Evolutionary conservation across 768 basidiomycete genomes (phyloP).

Genomic region (Lentinus tigrinus): DNA sequence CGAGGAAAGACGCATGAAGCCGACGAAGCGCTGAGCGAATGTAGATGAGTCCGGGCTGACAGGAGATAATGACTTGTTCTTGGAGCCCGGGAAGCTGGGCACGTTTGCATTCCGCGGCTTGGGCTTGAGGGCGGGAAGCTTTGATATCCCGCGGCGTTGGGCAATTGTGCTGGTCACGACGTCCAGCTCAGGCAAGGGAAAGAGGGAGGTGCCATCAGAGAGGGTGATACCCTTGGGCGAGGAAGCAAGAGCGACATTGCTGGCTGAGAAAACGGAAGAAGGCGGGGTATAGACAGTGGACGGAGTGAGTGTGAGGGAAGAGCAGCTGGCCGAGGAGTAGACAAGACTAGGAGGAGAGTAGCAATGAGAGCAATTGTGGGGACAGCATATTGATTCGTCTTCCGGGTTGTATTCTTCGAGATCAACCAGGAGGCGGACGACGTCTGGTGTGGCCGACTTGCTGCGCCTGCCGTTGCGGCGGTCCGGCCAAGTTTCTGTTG

Average conservation of each 20-base stretch:
- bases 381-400: neutral
- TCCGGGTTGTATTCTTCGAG: neutral
- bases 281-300: neutral
- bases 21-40: slow-evolving; percentile 9
- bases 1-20: slow-evolving; percentile 5
- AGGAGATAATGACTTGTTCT: neutral
- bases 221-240: neutral
- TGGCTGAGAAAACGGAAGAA: neutral
- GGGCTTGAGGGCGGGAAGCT: neutral
- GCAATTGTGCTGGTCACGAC: neutral
- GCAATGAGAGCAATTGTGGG: slow-evolving; percentile 2
- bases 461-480: neutral
- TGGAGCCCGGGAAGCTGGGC: neutral
- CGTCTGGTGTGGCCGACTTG: neutral
- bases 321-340: slow-evolving; percentile 9
- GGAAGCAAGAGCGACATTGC: neutral
- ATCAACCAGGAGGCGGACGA: neutral
- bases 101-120: neutral
- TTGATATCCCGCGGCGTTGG: slow-evolving; percentile 8
- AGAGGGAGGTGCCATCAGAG: neutral
- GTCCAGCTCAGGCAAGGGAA: neutral
- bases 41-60: neutral
- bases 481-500: neutral
- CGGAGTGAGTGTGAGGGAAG: slow-evolving; percentile 1
- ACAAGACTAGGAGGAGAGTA: slow-evolving; percentile 12